These are phyloP conservation scores for Sugiyamaella marilandica DNA, from an alignment of 805 yeast genomes.

Conservation along the genomic window DNA sequence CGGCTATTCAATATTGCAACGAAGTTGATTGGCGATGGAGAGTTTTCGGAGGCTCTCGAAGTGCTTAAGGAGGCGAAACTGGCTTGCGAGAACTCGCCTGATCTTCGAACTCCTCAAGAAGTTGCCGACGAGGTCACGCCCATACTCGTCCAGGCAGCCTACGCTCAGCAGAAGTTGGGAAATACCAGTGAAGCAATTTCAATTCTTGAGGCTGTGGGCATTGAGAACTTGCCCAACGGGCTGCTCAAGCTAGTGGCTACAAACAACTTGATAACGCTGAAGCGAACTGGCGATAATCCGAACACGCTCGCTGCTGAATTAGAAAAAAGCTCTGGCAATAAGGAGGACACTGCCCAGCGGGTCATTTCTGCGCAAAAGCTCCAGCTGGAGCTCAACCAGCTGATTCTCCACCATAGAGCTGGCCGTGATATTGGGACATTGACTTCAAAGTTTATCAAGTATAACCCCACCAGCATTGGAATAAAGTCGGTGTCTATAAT, in stretches of 20 bases:
- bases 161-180: constrained; percentile 41
- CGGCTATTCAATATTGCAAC: constrained; percentile 56
- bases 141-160: constrained; percentile 56
- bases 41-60: constrained; percentile 39
- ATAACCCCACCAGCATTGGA: neutral
- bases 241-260: constrained; percentile 13
- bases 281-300: constrained; percentile 19
- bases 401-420: constrained; percentile 37
- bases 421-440: constrained; percentile 26
- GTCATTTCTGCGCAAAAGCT: neutral
- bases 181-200: constrained; percentile 35
- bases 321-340: constrained; percentile 27
- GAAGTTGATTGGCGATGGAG: constrained; percentile 41
- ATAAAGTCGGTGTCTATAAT: neutral
- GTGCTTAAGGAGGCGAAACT: constrained; percentile 44
- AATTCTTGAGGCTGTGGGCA: constrained; percentile 37
- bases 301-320: constrained; percentile 3
- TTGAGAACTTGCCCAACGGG: constrained; percentile 11
- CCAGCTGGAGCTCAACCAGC: constrained; percentile 36
- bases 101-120: constrained; percentile 39
- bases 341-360: neutral
- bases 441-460: constrained; percentile 19
- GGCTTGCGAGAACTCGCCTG: constrained; percentile 39
- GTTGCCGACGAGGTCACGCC: constrained; percentile 49
- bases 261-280: constrained; percentile 16